Conservation (phyloP, 2,329 filamentous ascomycete genomes). For the Drechslerella stenobrocha region DNA sequence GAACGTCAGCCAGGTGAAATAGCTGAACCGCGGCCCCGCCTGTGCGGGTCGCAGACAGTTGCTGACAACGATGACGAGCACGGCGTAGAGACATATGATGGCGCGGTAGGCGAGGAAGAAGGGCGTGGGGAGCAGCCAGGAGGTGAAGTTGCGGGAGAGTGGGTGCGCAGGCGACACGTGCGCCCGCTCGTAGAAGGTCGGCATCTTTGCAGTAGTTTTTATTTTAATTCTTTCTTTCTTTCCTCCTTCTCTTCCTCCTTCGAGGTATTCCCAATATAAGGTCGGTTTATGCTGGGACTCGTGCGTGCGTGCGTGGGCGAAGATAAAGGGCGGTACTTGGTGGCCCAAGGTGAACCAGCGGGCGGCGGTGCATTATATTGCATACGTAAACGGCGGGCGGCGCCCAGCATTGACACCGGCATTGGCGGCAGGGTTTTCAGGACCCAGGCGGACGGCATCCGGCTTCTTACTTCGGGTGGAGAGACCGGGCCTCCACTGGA, state of each 20-base stretch:
- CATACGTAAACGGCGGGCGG: too few relatives aligned
- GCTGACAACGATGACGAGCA: constrained; percentile 70
- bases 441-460: too few relatives aligned
- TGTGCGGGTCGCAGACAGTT: constrained; percentile 64
- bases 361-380: not conserved
- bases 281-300: too few relatives aligned
- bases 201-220: too few relatives aligned
- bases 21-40: constrained; percentile 69
- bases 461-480: too few relatives aligned
- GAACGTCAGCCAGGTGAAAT: constrained; percentile 79
- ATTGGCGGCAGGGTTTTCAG: too few relatives aligned
- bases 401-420: too few relatives aligned
- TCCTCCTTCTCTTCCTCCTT: not conserved
- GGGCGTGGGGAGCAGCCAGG: constrained; percentile 74
- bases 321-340: too few relatives aligned
- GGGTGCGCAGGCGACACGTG: constrained; percentile 57
- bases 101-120: constrained; percentile 63
- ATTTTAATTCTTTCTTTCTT: not conserved
- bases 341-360: not conserved
- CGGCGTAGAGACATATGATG: constrained; percentile 65
- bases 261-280: not conserved
- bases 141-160: constrained; percentile 69
- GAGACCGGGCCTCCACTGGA: too few relatives aligned
- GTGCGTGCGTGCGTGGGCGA: too few relatives aligned
- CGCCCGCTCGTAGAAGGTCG: constrained; percentile 34